phyloP scores from a whole-genome alignment of 768 basidiomycete species.

The Leccinum obscurum region DNA sequence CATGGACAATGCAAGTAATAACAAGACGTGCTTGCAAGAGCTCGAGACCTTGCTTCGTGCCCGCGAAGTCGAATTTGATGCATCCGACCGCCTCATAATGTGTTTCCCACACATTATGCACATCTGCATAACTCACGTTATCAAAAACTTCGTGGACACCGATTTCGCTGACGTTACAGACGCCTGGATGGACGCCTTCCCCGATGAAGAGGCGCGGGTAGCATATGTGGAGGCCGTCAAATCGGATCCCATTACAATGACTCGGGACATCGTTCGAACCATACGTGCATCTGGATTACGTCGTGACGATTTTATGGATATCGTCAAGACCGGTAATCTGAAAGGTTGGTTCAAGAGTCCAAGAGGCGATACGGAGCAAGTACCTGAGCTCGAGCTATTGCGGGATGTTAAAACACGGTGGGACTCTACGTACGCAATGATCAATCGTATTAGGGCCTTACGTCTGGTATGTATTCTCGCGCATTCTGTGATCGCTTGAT shows the following conservation, averaged over 20 bases:
- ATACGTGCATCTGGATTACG: neutral
- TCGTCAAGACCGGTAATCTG: neutral
- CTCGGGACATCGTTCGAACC: neutral
- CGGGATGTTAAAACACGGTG: neutral
- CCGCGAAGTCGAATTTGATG: neutral
- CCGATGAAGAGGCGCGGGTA: neutral
- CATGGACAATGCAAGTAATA: neutral
- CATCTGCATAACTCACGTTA: neutral
- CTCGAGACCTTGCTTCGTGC: neutral
- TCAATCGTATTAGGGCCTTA: neutral
- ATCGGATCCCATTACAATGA: neutral
- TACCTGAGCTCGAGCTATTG: neutral
- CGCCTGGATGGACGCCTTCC: neutral
- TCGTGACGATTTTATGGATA: neutral
- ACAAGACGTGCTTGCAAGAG: neutral
- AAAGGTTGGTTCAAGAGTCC: neutral
- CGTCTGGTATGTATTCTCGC: neutral
- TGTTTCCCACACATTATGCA: neutral
- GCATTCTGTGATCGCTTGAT: neutral
- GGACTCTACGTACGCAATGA: neutral
- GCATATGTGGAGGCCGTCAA: neutral
- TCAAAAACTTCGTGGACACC: neutral
- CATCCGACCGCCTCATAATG: neutral
- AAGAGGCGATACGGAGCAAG: neutral
- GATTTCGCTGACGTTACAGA: neutral